A percentile compares a stretch with the other conserved stretches of the same genome.
phyloP scores from a whole-genome alignment of 805 yeast genomes.

The Yamadazyma akitaensis region DNA sequence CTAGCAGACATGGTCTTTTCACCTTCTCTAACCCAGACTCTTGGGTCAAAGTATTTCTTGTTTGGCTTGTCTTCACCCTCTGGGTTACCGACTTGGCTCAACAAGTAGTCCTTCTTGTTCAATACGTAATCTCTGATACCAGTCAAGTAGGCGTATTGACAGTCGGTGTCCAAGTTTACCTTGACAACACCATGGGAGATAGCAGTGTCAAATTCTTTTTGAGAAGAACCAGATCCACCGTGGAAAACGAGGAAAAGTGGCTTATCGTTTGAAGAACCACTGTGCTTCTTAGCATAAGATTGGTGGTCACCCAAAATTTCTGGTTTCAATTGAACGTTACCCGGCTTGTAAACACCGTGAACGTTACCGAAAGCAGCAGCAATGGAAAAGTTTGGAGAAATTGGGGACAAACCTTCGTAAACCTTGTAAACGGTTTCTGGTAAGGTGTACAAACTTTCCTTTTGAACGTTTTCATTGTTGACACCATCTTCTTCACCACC shows the following conservation, averaged over 20 bases:
- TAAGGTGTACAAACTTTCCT: slow-evolving; percentile 85
- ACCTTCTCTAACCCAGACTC: slow-evolving; percentile 99
- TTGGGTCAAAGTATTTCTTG: slow-evolving; percentile 99
- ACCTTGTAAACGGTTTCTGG: slow-evolving; percentile 94
- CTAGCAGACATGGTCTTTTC: slow-evolving; percentile 95
- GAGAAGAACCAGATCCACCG: slow-evolving; percentile 99
- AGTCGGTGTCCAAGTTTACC: slow-evolving; percentile 98
- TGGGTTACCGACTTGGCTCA: slow-evolving; percentile 95
- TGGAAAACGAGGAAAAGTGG: slow-evolving; percentile 99
- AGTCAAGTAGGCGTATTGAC: slow-evolving; percentile 94
- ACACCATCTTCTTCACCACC: slow-evolving; percentile 99
- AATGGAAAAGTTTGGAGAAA: slow-evolving; percentile 96
- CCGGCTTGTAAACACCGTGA: slow-evolving; percentile 99
- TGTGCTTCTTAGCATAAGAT: slow-evolving; percentile 71
- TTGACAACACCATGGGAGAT: slow-evolving; percentile 94
- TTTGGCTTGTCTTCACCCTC: slow-evolving; percentile 98
- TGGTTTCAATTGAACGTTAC: slow-evolving; percentile 93
- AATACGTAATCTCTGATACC: slow-evolving; percentile 98
- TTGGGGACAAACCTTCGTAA: slow-evolving; percentile 82
- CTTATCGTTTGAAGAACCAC: slow-evolving; percentile 48
- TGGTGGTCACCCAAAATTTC: slow-evolving; percentile 95
- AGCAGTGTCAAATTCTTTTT: slow-evolving; percentile 86
- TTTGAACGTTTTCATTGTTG: slow-evolving; percentile 90
- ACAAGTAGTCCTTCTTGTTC: slow-evolving; percentile 91
- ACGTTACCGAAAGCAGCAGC: slow-evolving; percentile 99